Evolutionary conservation across 2,329 filamentous ascomycete genomes (phyloP).

Genomic region (Scytalidium lignicola): DNA sequence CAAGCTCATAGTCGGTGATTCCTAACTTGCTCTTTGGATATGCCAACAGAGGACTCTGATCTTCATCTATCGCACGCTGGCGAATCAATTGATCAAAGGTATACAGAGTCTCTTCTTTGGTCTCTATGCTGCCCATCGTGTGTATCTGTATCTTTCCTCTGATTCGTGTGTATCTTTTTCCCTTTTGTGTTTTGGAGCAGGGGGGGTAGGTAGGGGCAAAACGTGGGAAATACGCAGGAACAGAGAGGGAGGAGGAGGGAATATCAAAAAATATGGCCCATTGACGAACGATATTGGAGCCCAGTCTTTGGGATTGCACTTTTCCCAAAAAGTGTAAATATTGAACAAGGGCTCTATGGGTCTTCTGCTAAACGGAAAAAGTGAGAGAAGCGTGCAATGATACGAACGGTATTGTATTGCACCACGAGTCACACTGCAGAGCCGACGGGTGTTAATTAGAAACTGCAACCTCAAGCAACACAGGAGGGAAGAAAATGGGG

Average conservation of each 20-base stretch:
- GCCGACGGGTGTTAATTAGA: no score
- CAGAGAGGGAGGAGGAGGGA: background rate
- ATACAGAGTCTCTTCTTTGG: background rate
- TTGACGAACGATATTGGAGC: background rate
- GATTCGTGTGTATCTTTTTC: no score
- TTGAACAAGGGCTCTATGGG: background rate
- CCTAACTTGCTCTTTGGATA: constrained; percentile 14
- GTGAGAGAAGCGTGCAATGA: no score
- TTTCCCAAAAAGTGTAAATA: background rate
- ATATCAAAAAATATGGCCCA: background rate
- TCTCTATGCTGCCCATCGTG: background rate
- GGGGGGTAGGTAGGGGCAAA: background rate
- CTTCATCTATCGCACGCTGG: constrained; percentile 10
- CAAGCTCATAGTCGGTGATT: constrained; percentile 15
- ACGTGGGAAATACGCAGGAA: background rate
- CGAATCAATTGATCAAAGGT: constrained; percentile 16
- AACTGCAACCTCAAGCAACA: no score
- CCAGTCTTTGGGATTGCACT: background rate
- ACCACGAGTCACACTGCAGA: no score
- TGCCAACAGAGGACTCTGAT: constrained; percentile 13
- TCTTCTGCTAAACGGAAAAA: no score
- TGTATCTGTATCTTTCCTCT: background rate
- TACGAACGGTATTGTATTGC: no score
- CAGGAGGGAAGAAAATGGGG: no score
- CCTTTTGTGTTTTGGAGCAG: no score